These are phyloP conservation scores for Dicorynia guianensis DNA, from an alignment of 306 rosid genomes.

Conservation along the genomic window DNA sequence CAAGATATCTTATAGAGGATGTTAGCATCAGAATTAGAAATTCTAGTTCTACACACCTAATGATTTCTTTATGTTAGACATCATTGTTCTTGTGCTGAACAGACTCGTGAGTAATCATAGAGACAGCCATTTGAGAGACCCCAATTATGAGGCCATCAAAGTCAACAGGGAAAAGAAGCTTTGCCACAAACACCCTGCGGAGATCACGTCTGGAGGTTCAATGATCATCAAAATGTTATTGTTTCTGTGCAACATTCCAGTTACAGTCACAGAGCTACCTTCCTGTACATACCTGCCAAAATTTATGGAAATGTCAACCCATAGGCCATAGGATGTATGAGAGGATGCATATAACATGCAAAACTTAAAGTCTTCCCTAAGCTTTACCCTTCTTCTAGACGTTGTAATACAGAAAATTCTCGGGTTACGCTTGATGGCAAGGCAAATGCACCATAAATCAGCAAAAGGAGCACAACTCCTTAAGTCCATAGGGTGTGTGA, in stretches of 20 bases:
- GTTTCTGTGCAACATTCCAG: conserved; percentile 59
- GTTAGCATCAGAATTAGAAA: not conserved
- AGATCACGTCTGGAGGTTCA: conserved; percentile 57
- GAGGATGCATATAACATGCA: not conserved
- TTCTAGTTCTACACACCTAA: not conserved
- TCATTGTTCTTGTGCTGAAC: not conserved
- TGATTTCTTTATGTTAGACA: conserved; percentile 1
- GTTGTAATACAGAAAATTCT: too few species aligned
- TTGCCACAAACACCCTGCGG: conserved; percentile 61
- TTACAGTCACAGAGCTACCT: conserved; percentile 64
- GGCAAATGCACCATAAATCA: too few species aligned
- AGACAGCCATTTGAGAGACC: conserved; percentile 44
- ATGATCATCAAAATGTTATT: conserved; percentile 51
- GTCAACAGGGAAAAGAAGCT: conserved; percentile 64
- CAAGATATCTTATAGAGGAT: not conserved
- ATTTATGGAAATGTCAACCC: conserved; percentile 18
- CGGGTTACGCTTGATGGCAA: too few species aligned
- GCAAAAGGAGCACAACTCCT: too few species aligned
- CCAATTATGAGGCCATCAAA: conserved; percentile 62
- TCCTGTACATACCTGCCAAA: conserved; percentile 68
- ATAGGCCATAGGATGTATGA: not conserved
- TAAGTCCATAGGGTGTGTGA: too few species aligned
- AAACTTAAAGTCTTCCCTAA: not conserved
- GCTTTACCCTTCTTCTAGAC: conserved; percentile 64
- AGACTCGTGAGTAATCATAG: conserved; percentile 16